These are phyloP conservation scores for Rhododendron mucronatum DNA, from an alignment of 148 eudicot genomes.

Conservation along the genomic window DNA sequence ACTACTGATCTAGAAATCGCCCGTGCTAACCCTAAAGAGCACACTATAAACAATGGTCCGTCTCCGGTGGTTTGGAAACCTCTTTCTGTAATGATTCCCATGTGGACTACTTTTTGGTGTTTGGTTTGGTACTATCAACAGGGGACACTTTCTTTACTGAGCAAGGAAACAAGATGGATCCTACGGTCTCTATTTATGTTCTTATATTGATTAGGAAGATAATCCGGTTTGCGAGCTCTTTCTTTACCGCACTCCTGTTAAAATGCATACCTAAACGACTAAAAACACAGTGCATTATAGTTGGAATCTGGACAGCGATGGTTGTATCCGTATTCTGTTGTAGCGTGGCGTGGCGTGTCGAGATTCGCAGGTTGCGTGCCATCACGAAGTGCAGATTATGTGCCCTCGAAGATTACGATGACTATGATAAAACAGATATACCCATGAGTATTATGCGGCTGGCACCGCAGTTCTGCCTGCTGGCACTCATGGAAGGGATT, in stretches of 20 bases:
- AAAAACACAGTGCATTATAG: too few relatives aligned
- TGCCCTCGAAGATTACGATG: too few relatives aligned
- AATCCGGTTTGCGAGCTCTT: neutral
- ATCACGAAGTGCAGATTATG: neutral
- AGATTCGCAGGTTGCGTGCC: neutral
- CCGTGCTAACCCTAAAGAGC: too few relatives aligned
- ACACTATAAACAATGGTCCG: too few relatives aligned
- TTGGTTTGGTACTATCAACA: neutral
- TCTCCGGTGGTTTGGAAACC: neutral
- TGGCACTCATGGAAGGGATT: neutral
- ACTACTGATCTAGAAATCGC: too few relatives aligned
- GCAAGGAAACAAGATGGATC: neutral
- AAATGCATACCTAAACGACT: too few relatives aligned
- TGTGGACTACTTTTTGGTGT: slow-evolving; percentile 1
- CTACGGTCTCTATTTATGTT: too few relatives aligned
- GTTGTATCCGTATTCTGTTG: neutral
- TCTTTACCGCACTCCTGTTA: too few relatives aligned
- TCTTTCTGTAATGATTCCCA: neutral
- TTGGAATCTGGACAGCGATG: neutral
- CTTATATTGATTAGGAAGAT: neutral
- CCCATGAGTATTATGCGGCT: neutral
- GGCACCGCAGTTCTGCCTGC: neutral
- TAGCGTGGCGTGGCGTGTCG: neutral
- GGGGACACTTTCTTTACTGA: neutral
- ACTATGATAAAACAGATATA: too few relatives aligned